Base-by-base conservation (phyloP, 441 rosid genomes). In the Adansonia madagascariensis region DNA sequence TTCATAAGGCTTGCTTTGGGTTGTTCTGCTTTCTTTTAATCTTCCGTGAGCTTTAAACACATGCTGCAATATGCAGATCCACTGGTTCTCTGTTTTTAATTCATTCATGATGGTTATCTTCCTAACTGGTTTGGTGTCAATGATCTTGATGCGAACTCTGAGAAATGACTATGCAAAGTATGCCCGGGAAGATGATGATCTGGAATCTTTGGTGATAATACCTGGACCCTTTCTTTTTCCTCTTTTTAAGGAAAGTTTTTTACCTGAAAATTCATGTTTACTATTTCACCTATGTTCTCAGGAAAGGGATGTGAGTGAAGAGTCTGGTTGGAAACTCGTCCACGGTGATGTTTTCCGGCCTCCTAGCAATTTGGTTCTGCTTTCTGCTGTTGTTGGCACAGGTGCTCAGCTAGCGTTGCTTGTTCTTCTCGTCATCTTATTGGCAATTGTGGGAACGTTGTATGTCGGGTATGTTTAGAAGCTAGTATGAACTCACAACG, bases 91-190 rank as follows among this genome's bases (percentile, higher is more conserved):
- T 82, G 91, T 95, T 80, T 95, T 95, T 81, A 95, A 95, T 84
- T 95, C 98, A 8, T 95, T 95, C 89, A 95, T 95, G 99, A 94
- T 95, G 99, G 99, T 95, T 80, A 94, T 95, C 87, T 95, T 95
- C 85, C 94, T 95, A 74, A 94, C 99, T 80, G 99, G 99, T 75
- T 86, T 95, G 93, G 99, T 95, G 73, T 92, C 99, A 10, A 94
- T 95, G 99, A 95, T 95, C 78, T 85, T 95, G 85, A 94, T 94
- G 99, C 87, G 98, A 74, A 95, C 98, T 49, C 94, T 95, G 60
- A 87, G 99, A 87, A 95, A 95, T 82, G 98, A 93, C 83, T 95
- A 95, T 81, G 97, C 98, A 3, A 95, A 94, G 81, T 95, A 95
- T 84, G 98, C 99, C 18, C 90, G 97, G 74, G 99, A 95, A 81